phyloP scores from a whole-genome alignment of 352 stramenopile genomes.

The Phytopythium chamaehyphon region DNA sequence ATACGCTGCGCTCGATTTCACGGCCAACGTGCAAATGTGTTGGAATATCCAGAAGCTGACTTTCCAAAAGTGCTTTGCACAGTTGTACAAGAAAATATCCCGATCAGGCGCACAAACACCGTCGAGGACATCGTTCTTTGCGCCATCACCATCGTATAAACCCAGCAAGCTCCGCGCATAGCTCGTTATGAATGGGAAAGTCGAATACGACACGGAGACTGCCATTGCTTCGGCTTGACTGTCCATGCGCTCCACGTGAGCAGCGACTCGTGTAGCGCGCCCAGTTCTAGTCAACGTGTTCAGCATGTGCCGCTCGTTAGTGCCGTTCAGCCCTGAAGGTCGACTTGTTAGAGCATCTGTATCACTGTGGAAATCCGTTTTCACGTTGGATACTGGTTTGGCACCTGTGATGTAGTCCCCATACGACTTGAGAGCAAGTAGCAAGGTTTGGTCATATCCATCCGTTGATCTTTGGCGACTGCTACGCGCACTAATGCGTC shows the following conservation, averaged over 20 bases:
- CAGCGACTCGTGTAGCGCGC: conserved; percentile 40
- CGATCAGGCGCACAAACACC: conserved; percentile 48
- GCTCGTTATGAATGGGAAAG: conserved; percentile 83
- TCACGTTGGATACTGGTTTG: conserved; percentile 9
- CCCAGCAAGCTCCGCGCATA: conserved; percentile 72
- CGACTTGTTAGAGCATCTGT: conserved; percentile 19
- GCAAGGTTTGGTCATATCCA: conserved; percentile 55
- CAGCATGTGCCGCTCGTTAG: conserved; percentile 44
- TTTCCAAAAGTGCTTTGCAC: conserved; percentile 66
- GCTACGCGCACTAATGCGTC: conserved; percentile 3
- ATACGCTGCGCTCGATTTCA: conserved; percentile 70
- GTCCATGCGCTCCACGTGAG: conserved; percentile 70
- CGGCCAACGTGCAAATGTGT: conserved; percentile 72
- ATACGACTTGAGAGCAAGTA: conserved; percentile 64
- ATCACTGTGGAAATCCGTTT: conserved; percentile 19
- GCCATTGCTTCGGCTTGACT: conserved; percentile 65
- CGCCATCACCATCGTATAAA: conserved; percentile 62
- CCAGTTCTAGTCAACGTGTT: conserved; percentile 71
- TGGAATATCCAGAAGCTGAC: conserved; percentile 78
- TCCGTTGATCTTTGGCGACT: conserved; percentile 28
- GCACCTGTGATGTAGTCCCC: conserved; percentile 62
- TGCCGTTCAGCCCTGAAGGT: conserved; percentile 6
- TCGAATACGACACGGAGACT: conserved; percentile 77
- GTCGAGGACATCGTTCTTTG: conserved; percentile 54
- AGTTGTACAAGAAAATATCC: conserved; percentile 66